Percentiles rank a stretch among this genome's conserved stretches.
Evolutionary conservation across 2,329 filamentous ascomycete species (phyloP).

Genomic region (Alternaria sp.): DNA sequence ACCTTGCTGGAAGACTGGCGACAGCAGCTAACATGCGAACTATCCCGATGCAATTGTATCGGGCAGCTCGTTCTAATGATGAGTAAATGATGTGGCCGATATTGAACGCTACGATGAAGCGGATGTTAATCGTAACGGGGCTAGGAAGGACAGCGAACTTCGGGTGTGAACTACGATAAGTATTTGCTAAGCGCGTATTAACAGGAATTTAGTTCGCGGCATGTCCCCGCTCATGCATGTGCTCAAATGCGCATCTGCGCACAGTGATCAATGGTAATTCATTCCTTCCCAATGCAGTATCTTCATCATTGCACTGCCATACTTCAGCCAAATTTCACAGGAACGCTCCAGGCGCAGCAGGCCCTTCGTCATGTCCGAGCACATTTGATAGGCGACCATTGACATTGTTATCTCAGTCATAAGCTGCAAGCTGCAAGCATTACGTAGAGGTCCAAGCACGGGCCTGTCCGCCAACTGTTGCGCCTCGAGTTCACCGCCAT

Average conservation of each 20-base stretch:
- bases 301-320: not conserved
- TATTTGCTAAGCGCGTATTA: no score
- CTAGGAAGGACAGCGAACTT: no score
- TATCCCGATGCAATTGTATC: no score
- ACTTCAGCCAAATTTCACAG: not conserved
- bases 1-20: no score
- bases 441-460: slow-evolving; percentile 12
- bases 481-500: slow-evolving; percentile 28
- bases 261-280: slow-evolving; percentile 12
- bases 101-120: no score
- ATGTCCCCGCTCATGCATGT: slow-evolving; percentile 1
- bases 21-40: no score
- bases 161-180: no score
- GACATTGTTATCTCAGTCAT: not conserved
- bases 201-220: no score
- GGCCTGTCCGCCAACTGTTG: slow-evolving; percentile 25
- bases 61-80: no score
- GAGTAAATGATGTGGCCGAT: no score
- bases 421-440: slow-evolving; percentile 1
- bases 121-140: no score
- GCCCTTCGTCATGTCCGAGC: not conserved
- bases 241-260: slow-evolving; percentile 23
- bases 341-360: not conserved
- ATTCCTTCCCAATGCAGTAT: slow-evolving; percentile 13
- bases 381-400: not conserved